These are phyloP conservation scores for Wickerhamomyces sydowiorum DNA, from an alignment of 805 yeast genomes.

Conservation along the genomic window DNA sequence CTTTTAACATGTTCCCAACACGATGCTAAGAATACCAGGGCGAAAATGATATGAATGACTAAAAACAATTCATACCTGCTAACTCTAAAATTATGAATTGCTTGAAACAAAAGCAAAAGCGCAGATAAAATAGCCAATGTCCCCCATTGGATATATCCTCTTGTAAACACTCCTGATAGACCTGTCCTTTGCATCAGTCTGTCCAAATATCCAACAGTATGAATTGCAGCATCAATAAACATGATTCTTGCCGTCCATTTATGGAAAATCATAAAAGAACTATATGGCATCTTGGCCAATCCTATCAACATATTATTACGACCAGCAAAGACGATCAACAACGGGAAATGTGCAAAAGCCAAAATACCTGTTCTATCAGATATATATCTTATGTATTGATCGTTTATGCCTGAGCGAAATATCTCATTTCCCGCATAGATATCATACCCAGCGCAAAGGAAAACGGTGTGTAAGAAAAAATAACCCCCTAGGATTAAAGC, in stretches of 20 bases:
- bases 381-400: slow-evolving; percentile 8
- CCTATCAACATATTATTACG: slow-evolving; percentile 62
- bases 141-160: slow-evolving; percentile 16
- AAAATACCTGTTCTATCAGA: slow-evolving; percentile 20
- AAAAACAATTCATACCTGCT: slow-evolving; percentile 57
- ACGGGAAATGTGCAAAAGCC: slow-evolving; percentile 41
- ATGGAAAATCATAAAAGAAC: slow-evolving; percentile 63
- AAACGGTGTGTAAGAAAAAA: slow-evolving; percentile 19
- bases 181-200: slow-evolving; percentile 4
- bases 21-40: slow-evolving; percentile 43
- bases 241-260: slow-evolving; percentile 53
- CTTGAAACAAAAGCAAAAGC: slow-evolving; percentile 8
- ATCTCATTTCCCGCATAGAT: slow-evolving; percentile 13
- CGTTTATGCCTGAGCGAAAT: slow-evolving; percentile 10
- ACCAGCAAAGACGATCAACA: slow-evolving; percentile 58
- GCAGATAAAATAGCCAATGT: slow-evolving; percentile 7
- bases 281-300: slow-evolving; percentile 57
- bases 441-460: slow-evolving; percentile 6
- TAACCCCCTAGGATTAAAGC: slow-evolving; percentile 25
- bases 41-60: slow-evolving; percentile 50
- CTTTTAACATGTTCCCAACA: slow-evolving; percentile 49
- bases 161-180: neutral
- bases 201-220: slow-evolving; percentile 27
- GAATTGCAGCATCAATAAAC: slow-evolving; percentile 39
- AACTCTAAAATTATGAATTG: slow-evolving; percentile 41